A percentile compares a stretch with the other conserved stretches of the same genome.
phyloP scores from a whole-genome alignment of 805 yeast genomes.

The Saccharomycopsis babjevae region DNA sequence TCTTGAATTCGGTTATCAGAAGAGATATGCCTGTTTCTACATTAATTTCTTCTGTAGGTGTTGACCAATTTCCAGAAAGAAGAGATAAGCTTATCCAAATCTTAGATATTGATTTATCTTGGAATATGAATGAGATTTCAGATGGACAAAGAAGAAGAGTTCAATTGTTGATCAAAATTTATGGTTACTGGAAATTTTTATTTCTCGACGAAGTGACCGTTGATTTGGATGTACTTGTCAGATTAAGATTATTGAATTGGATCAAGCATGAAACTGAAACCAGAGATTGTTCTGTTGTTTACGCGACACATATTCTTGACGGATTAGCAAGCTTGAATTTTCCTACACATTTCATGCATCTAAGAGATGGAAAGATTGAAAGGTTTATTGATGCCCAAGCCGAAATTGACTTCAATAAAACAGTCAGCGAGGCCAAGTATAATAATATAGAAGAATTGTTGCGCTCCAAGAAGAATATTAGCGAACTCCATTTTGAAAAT shows the following conservation, averaged over 20 bases:
- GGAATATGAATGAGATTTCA: slow-evolving; percentile 88
- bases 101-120: slow-evolving; percentile 73
- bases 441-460: slow-evolving; percentile 6
- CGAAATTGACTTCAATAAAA: slow-evolving; percentile 25
- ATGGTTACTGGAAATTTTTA: slow-evolving; percentile 81
- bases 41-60: slow-evolving; percentile 73
- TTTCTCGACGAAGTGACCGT: slow-evolving; percentile 95
- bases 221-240: slow-evolving; percentile 86
- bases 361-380: slow-evolving; percentile 53
- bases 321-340: slow-evolving; percentile 65
- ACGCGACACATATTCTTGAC: slow-evolving; percentile 95
- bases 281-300: slow-evolving; percentile 69
- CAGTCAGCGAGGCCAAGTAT: background rate
- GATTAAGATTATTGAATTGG: slow-evolving; percentile 63
- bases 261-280: slow-evolving; percentile 60
- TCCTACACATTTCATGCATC: slow-evolving; percentile 79
- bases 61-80: slow-evolving; percentile 62
- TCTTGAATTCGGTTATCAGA: slow-evolving; percentile 78
- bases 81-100: slow-evolving; percentile 66
- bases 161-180: slow-evolving; percentile 84
- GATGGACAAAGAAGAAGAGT: slow-evolving; percentile 96
- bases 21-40: slow-evolving; percentile 84
- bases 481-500: slow-evolving; percentile 14
- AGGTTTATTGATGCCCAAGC: slow-evolving; percentile 26
- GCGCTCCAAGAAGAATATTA: background rate